These are phyloP conservation scores for Cucurbita maxima DNA, from an alignment of 306 rosid species.

Conservation along the genomic window DNA sequence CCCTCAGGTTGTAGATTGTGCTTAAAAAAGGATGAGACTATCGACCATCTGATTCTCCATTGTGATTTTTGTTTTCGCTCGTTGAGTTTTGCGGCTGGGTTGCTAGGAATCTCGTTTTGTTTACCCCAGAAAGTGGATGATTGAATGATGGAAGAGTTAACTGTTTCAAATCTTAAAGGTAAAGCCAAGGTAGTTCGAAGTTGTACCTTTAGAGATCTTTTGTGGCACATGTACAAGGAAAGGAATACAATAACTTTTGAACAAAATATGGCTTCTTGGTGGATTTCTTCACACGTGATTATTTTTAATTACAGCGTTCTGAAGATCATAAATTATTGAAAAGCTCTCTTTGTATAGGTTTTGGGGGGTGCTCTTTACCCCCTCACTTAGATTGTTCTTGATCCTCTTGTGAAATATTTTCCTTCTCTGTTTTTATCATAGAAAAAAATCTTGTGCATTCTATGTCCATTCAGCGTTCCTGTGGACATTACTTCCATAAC, in stretches of 20 bases:
- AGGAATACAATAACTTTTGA: neutral
- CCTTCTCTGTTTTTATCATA: no score
- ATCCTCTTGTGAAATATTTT: neutral
- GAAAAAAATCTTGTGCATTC: neutral
- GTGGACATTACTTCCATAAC: neutral
- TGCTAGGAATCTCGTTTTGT: neutral
- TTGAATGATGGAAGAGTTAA: neutral
- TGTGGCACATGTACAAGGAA: neutral
- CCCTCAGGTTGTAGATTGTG: neutral
- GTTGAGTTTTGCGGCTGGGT: neutral
- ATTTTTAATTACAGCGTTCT: no score
- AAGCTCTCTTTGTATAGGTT: no score
- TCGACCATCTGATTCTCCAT: neutral
- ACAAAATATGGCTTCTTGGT: neutral
- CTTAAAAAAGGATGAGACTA: neutral
- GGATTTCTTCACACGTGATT: no score
- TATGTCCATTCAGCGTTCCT: neutral
- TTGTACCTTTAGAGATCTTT: neutral
- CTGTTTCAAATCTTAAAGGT: neutral
- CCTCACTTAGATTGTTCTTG: no score
- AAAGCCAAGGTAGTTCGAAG: neutral
- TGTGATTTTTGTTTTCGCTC: neutral
- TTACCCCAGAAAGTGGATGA: neutral
- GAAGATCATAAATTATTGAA: no score
- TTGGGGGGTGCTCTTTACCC: no score